Evolutionary conservation across 2,329 filamentous ascomycete genomes (phyloP), one percentile per base, ranked within the genome.

Genomic region (Penicillium sp.): DNA sequence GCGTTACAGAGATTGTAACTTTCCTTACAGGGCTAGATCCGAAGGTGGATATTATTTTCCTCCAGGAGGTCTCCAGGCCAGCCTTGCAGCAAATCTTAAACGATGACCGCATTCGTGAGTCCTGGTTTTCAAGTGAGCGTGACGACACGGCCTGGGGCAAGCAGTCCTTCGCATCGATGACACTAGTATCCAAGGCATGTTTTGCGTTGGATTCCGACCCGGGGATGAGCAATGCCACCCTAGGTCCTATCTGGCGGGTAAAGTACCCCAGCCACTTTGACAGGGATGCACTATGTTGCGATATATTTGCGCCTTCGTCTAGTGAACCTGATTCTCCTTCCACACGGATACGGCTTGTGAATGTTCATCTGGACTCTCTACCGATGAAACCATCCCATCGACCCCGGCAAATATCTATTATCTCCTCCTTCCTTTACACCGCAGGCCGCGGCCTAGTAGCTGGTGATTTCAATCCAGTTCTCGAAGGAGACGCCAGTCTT

Each of bases 381-480:
- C 51, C 62, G 0, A 55, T 68, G 18, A 36, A 59, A 6, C 67
- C 67, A 2, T 72, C 64, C n/a, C 56, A 47, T 4, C 67, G 74
- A 4, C 70, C 67, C 0, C 49, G 52, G 1, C 72, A 75, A 49
- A 38, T 75, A 1, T 58, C 61, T 0, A 65, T 69, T 14, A 55
- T 64, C 2, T 59, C 67, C 0, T 52, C 51, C 4, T 55, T 70
- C 11, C 57, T 76, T 2, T 27, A n/a, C 8, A 58, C 57, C 13
- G 53, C 64, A 3, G 66, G 63, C 1, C 58, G 54, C 23, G 74
- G 72, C 0, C 40, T 77, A 5, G 64, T 76, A 2, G 73, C 74
- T 3, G 75, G 74, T 10, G 73, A 76, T 48, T 77, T 76, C 55
- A 76, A 77, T 49, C 69, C 71, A 2, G 67, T 74, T 3, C 58